Conservation (phyloP, 495 filamentous ascomycete genomes). For the Neurospora sp. region DNA sequence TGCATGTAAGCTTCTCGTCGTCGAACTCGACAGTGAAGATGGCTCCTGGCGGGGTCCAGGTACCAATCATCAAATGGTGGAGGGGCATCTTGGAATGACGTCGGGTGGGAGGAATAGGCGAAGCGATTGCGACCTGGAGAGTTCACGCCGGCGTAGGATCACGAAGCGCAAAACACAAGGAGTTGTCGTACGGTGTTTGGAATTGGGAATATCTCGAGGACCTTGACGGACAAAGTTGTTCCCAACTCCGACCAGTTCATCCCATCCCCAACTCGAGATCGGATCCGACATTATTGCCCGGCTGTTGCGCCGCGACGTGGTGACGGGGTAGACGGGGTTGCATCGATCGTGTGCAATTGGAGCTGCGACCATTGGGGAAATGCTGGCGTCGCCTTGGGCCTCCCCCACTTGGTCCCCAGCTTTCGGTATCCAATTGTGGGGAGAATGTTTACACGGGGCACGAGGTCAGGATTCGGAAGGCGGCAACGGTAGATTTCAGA, state of each 20-base stretch:
- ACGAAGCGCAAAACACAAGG: neutral
- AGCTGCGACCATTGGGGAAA: neutral
- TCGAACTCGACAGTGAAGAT: conserved; percentile 81
- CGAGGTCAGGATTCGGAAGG: neutral
- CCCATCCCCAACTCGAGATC: neutral
- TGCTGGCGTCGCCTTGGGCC: neutral
- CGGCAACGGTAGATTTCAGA: neutral
- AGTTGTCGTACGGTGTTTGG: neutral
- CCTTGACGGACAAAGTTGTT: neutral
- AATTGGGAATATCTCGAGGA: neutral
- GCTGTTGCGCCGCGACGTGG: neutral
- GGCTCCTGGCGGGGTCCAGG: conserved; percentile 74
- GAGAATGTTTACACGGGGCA: neutral
- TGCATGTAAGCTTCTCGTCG: conserved; percentile 59
- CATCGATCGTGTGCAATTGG: neutral
- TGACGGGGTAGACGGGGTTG: neutral
- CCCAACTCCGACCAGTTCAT: neutral
- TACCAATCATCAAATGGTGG: conserved; percentile 76
- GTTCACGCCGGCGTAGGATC: neutral
- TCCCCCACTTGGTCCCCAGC: neutral
- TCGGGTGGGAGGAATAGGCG: conserved; percentile 4
- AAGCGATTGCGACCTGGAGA: neutral
- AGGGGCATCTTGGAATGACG: conserved; percentile 42
- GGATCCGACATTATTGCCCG: neutral
- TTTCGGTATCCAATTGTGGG: neutral